Evolutionary conservation across 768 basidiomycete genomes (phyloP).

Genomic region (Lactarius trivialis): DNA sequence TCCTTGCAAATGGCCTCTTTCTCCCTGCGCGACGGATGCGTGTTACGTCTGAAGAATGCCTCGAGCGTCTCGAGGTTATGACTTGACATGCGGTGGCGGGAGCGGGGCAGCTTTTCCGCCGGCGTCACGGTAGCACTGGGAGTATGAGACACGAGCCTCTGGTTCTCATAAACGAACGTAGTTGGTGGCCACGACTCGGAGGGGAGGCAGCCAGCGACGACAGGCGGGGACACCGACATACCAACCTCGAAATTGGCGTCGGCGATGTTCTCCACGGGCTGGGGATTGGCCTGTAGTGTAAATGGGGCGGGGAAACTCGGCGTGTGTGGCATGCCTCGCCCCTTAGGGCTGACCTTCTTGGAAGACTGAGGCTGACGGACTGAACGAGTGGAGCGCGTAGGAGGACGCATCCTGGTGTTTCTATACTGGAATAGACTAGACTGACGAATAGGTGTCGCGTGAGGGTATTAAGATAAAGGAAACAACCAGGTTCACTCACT

Average conservation of each 20-base stretch:
- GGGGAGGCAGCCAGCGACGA: slow-evolving; percentile 2
- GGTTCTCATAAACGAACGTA: slow-evolving; percentile 11
- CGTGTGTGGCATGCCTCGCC: background rate
- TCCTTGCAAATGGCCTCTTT: slow-evolving; percentile 36
- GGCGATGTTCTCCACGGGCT: background rate
- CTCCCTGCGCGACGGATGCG: slow-evolving; percentile 39
- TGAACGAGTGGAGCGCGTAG: slow-evolving; percentile 29
- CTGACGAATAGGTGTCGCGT: slow-evolving; percentile 14
- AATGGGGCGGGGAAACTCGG: background rate
- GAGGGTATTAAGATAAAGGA: background rate
- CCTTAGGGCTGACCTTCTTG: background rate
- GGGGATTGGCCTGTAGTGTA: background rate
- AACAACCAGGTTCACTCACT: background rate
- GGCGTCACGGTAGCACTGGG: background rate
- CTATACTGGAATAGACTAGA: slow-evolving; percentile 5
- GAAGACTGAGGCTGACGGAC: slow-evolving; percentile 22
- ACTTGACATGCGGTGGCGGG: slow-evolving; percentile 36
- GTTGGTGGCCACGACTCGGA: background rate
- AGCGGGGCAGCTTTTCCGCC: slow-evolving; percentile 25
- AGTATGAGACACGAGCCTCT: background rate
- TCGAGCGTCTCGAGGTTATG: slow-evolving; percentile 34
- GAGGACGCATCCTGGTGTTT: slow-evolving; percentile 26
- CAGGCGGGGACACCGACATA: background rate
- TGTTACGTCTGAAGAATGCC: slow-evolving; percentile 31
- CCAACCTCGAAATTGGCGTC: background rate